phyloP scores from a whole-genome alignment of 805 yeast species.

The Candida ficus region DNA sequence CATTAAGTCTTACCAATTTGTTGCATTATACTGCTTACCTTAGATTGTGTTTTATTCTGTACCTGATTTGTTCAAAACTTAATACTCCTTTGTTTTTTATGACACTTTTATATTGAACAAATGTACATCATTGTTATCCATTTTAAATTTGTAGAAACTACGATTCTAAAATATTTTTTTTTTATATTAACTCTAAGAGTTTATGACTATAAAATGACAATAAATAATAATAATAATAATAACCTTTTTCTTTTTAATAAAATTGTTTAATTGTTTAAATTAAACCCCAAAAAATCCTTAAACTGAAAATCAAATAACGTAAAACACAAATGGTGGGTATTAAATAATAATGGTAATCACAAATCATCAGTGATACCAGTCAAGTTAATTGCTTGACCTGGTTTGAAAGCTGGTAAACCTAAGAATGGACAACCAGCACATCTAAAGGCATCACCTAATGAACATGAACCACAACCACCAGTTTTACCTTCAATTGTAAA shows the following conservation, averaged over 20 bases:
- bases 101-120: too few species aligned
- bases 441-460: conserved; percentile 96
- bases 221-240: neutral
- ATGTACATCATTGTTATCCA: too few species aligned
- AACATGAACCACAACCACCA: conserved; percentile 96
- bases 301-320: too few species aligned
- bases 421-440: conserved; percentile 98
- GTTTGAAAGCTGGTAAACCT: conserved; percentile 97
- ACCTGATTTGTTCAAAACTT: neutral
- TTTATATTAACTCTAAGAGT: neutral
- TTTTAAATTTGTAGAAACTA: too few species aligned
- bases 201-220: neutral
- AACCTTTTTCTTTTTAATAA: neutral
- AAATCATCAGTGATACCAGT: conserved; percentile 76
- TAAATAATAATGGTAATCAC: conserved; percentile 21
- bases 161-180: neutral
- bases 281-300: neutral
- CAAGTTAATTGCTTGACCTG: conserved; percentile 84
- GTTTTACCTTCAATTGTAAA: conserved; percentile 96
- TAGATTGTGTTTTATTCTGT: neutral
- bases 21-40: too few species aligned
- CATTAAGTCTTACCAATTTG: too few species aligned
- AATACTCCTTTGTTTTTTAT: neutral
- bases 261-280: neutral
- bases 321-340: too few species aligned